Conservation (phyloP, 2,329 filamentous ascomycete species). For the Penicillium sp. region DNA sequence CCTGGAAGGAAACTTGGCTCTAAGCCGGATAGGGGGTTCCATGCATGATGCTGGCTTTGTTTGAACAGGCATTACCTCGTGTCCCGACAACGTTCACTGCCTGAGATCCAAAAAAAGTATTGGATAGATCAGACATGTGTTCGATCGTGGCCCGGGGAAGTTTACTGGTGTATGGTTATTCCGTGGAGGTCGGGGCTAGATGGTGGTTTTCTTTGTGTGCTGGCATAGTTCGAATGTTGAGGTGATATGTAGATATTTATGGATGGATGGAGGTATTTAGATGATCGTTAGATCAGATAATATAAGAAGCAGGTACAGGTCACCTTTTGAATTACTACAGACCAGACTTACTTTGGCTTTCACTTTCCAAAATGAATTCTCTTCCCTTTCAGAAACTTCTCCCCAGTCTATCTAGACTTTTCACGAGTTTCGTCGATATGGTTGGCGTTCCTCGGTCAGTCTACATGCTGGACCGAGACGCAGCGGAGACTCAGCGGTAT, state of each 20-base stretch:
- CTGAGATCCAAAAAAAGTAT: neutral
- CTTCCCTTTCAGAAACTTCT: neutral
- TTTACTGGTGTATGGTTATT: neutral
- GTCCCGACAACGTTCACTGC: neutral
- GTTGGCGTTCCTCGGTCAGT: conserved; percentile 3
- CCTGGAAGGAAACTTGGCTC: neutral
- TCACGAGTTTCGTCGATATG: neutral
- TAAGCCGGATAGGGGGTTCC: neutral
- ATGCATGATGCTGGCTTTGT: conserved; percentile 1
- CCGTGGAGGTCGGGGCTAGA: neutral
- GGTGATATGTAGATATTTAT: neutral
- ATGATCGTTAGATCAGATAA: neutral
- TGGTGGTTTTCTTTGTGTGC: conserved; percentile 3
- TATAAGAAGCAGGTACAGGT: neutral
- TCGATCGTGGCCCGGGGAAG: neutral
- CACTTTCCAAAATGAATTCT: neutral
- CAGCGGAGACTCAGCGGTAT: conserved; percentile 25
- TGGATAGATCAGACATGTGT: neutral
- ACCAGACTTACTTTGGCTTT: neutral
- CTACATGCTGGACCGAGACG: conserved; percentile 24
- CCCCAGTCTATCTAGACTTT: neutral
- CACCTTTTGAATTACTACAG: neutral
- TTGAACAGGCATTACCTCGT: neutral
- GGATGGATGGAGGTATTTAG: neutral
- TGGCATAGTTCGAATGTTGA: neutral